Evolutionary conservation across 1,284 basidiomycete species (phyloP).

Genomic region (Puccinia sorghi): DNA sequence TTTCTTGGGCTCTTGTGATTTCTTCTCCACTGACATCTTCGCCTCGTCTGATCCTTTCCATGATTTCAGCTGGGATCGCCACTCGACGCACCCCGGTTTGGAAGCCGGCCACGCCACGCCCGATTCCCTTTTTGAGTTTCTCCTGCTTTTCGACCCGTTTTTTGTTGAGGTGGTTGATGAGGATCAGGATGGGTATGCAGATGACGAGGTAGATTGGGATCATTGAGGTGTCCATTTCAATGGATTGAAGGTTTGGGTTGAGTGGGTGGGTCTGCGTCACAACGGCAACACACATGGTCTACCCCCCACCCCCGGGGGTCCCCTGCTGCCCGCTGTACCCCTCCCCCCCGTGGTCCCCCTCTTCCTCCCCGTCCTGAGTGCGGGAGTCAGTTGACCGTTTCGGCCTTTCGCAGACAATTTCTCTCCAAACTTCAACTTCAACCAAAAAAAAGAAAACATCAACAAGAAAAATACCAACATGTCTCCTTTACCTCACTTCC

Average conservation of each 20-base stretch:
- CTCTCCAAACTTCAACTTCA: neutral
- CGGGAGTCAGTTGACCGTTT: no score
- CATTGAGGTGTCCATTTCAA: constrained; percentile 30
- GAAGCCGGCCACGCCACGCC: constrained; percentile 38
- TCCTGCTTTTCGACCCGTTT: neutral
- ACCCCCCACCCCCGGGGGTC: no score
- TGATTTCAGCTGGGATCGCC: constrained; percentile 34
- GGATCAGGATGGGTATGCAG: neutral
- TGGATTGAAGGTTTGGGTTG: no score
- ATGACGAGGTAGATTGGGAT: constrained; percentile 36
- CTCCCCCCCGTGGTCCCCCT: no score
- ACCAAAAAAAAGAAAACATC: neutral
- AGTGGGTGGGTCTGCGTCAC: neutral
- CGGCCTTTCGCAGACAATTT: no score
- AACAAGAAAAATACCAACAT: no score
- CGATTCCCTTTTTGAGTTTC: constrained; percentile 39
- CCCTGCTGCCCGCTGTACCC: no score
- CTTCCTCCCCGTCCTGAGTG: no score
- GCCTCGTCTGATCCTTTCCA: constrained; percentile 40
- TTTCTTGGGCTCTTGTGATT: constrained; percentile 38
- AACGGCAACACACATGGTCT: no score
- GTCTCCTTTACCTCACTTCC: constrained; percentile 37
- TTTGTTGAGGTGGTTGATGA: constrained; percentile 9
- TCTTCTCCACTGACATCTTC: constrained; percentile 43
- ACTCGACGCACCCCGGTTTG: constrained; percentile 33